phyloP scores from a whole-genome alignment of 768 basidiomycete genomes.

The Thelephora ganbajun region DNA sequence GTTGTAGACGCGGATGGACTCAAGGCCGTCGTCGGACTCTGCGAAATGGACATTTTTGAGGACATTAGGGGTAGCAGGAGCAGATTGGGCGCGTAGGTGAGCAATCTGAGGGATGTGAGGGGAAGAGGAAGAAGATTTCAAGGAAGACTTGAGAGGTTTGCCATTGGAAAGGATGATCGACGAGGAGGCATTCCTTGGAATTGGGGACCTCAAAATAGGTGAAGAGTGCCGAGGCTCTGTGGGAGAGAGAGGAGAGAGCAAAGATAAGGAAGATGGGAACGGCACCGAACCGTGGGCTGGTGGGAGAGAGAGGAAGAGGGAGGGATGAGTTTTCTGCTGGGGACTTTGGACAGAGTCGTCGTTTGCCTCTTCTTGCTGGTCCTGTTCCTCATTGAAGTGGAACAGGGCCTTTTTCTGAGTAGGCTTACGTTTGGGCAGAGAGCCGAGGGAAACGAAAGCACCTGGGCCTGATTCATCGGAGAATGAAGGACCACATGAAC shows the following conservation, averaged over 20 bases:
- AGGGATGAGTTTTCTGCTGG: conserved; percentile 8
- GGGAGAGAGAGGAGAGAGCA: conserved; percentile 13
- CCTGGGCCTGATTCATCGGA: conserved; percentile 29
- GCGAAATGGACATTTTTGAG: conserved; percentile 85
- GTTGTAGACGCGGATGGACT: conserved; percentile 46
- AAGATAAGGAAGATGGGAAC: conserved; percentile 26
- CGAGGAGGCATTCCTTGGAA: conserved; percentile 22
- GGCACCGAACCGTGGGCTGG: conserved; percentile 17
- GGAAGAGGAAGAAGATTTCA: conserved; percentile 50
- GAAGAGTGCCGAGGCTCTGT: conserved; percentile 5
- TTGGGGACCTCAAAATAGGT: conserved; percentile 4
- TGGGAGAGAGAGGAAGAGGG: conserved; percentile 6
- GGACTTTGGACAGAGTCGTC: conserved; percentile 13
- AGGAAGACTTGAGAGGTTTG: conserved; percentile 75
- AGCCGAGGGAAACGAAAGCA: conserved; percentile 32
- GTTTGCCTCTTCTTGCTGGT: conserved; percentile 17
- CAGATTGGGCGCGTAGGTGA: conserved; percentile 32
- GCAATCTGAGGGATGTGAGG: conserved; percentile 30
- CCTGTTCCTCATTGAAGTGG: conserved; percentile 19
- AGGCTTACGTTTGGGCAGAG: conserved; percentile 27
- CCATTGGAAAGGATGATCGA: conserved; percentile 54
- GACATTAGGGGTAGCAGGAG: conserved; percentile 43
- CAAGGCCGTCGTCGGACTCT: conserved; percentile 41
- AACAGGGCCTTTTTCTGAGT: conserved; percentile 14
- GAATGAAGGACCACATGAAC: conserved; percentile 17